Conservation (phyloP, 148 eudicot species). For the Fagopyrum tataricum region DNA sequence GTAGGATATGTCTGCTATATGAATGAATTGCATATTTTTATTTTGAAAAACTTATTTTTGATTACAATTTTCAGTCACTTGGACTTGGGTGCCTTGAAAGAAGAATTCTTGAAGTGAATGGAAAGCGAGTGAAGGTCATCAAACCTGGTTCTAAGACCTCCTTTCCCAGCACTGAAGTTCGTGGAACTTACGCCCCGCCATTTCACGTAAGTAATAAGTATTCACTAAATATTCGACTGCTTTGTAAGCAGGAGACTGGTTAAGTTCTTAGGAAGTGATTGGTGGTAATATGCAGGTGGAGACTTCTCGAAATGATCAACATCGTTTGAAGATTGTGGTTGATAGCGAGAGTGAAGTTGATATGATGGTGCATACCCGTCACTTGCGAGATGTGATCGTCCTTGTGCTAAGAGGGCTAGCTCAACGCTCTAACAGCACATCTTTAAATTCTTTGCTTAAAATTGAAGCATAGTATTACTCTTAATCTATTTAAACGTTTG, state of each 20-base stretch:
- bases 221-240: not conserved
- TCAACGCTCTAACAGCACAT: conserved; percentile 86
- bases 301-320: conserved; percentile 87
- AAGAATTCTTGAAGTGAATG: conserved; percentile 84
- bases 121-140: conserved; percentile 84
- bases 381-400: conserved; percentile 78
- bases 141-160: conserved; percentile 98
- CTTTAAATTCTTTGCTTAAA: conserved; percentile 83
- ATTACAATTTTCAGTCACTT: conserved; percentile 38
- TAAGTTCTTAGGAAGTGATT: not conserved
- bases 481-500: not conserved
- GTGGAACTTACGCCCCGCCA: conserved; percentile 93
- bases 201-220: conserved; percentile 89
- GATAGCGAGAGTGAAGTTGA: conserved; percentile 80
- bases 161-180: conserved; percentile 86
- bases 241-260: not conserved
- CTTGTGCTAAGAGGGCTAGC: conserved; percentile 91
- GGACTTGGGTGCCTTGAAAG: conserved; percentile 73
- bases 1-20: conserved; percentile 14
- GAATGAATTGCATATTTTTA: not conserved
- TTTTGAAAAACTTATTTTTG: not conserved
- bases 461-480: conserved; percentile 30
- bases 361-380: conserved; percentile 91
- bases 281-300: conserved; percentile 51
- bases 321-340: conserved; percentile 74